Percentiles rank a stretch among this genome's conserved stretches.
phyloP scores from a whole-genome alignment of 345 rosid genomes.

The Hibiscus mutabilis region DNA sequence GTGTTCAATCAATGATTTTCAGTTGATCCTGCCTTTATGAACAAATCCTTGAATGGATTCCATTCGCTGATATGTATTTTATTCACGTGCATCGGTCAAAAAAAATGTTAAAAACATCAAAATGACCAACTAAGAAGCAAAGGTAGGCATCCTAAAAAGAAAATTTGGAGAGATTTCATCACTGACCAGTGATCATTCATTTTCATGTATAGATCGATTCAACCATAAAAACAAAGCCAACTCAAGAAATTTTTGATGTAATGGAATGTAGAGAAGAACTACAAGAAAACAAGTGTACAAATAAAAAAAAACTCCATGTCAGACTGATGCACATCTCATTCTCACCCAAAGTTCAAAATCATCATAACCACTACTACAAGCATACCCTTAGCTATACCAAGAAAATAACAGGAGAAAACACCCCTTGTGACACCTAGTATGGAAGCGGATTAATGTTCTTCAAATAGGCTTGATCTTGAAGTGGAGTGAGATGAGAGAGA shows the following conservation, averaged over 20 bases:
- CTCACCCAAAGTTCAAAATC: not conserved
- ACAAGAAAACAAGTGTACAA: not conserved
- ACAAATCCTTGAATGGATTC: too few relatives aligned
- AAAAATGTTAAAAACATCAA: too few relatives aligned
- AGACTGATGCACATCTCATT: not conserved
- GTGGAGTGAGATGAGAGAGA: slow-evolving; percentile 98
- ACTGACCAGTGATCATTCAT: too few relatives aligned
- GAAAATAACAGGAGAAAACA: too few relatives aligned
- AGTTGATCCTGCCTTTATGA: not conserved
- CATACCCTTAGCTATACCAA: not conserved
- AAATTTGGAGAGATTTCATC: too few relatives aligned
- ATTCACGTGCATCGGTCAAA: too few relatives aligned
- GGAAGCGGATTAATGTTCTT: not conserved
- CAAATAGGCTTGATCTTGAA: slow-evolving; percentile 99
- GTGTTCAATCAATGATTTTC: not conserved
- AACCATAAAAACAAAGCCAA: not conserved
- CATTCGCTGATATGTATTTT: too few relatives aligned
- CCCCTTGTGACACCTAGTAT: not conserved
- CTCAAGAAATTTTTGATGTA: not conserved
- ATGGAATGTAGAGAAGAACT: not conserved
- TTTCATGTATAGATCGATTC: not conserved
- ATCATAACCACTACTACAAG: not conserved
- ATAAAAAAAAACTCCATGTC: not conserved
- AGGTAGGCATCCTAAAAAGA: too few relatives aligned
- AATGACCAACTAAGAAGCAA: too few relatives aligned